Conservation (phyloP, 768 basidiomycete genomes). For the Psilocybe tampanensis region DNA sequence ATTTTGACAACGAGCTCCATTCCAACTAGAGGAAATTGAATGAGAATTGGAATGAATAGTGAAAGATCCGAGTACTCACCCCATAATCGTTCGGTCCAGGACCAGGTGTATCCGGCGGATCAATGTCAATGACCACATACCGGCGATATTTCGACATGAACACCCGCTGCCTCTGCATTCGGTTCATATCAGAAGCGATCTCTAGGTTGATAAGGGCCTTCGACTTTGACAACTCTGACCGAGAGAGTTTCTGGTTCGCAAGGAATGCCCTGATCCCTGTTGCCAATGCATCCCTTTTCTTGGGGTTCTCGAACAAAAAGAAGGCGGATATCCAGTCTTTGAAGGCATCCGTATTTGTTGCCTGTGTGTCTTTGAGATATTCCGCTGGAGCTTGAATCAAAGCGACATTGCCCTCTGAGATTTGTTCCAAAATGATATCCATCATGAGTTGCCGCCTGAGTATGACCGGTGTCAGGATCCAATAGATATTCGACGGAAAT, state of each 20-base stretch:
- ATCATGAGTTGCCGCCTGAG: constrained; percentile 42
- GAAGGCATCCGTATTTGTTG: constrained; percentile 19
- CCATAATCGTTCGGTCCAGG: constrained; percentile 30
- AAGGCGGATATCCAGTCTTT: constrained; percentile 44
- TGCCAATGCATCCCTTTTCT: constrained; percentile 45
- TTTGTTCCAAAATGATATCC: constrained; percentile 44
- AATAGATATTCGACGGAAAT: not conserved
- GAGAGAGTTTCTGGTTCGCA: constrained; percentile 7
- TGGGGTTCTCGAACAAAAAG: constrained; percentile 29
- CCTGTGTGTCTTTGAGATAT: constrained; percentile 20
- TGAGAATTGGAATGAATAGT: constrained; percentile 2
- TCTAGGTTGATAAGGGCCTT: constrained; percentile 42
- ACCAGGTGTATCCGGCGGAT: constrained; percentile 21
- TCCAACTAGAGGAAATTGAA: constrained; percentile 49
- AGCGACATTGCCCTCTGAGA: constrained; percentile 60
- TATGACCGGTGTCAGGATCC: not conserved
- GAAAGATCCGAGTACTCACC: constrained; percentile 39
- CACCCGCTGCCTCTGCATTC: constrained; percentile 63
- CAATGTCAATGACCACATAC: constrained; percentile 59
- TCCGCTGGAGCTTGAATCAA: constrained; percentile 52
- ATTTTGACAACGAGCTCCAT: constrained; percentile 44
- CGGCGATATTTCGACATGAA: constrained; percentile 66
- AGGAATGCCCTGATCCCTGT: constrained; percentile 44
- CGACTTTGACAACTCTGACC: constrained; percentile 31
- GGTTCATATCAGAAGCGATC: constrained; percentile 48